Conservation (phyloP, 202 grass and related monocot genomes). For the Setaria italica region DNA sequence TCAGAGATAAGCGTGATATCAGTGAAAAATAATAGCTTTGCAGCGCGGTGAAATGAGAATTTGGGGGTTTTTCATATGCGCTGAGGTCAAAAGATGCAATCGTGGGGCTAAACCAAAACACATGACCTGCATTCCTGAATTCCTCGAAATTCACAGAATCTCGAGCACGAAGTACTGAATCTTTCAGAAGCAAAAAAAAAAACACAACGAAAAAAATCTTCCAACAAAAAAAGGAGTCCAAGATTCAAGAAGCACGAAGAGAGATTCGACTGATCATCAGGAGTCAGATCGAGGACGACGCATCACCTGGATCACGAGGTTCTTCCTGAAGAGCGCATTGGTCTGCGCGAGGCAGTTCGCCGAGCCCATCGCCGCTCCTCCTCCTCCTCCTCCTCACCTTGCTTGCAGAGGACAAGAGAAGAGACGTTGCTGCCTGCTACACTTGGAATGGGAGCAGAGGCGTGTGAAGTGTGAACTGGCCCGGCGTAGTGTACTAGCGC, state of each 20-base stretch:
- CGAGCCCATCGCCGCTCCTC: constrained; percentile 15
- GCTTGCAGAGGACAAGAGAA: background rate
- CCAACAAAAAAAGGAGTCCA: background rate
- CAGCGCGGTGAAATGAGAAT: too few relatives aligned
- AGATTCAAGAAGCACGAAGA: background rate
- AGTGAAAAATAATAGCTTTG: background rate
- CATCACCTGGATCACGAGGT: constrained; percentile 61
- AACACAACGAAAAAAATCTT: too few relatives aligned
- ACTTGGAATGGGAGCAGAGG: background rate
- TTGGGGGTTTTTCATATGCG: background rate
- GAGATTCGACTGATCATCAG: background rate
- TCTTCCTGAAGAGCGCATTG: constrained; percentile 68
- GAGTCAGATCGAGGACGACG: background rate
- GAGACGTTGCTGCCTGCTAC: background rate
- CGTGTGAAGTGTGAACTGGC: background rate
- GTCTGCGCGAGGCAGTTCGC: constrained; percentile 47
- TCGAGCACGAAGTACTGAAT: background rate
- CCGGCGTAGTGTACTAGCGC: background rate
- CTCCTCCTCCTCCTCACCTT: background rate
- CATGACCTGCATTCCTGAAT: background rate
- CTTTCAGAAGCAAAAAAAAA: background rate
- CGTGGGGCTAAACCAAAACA: background rate
- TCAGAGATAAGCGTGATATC: background rate
- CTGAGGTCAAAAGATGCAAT: background rate
- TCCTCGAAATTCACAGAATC: background rate